These are phyloP conservation scores for Albizia julibrissin DNA, from an alignment of 306 rosid genomes.

Conservation along the genomic window DNA sequence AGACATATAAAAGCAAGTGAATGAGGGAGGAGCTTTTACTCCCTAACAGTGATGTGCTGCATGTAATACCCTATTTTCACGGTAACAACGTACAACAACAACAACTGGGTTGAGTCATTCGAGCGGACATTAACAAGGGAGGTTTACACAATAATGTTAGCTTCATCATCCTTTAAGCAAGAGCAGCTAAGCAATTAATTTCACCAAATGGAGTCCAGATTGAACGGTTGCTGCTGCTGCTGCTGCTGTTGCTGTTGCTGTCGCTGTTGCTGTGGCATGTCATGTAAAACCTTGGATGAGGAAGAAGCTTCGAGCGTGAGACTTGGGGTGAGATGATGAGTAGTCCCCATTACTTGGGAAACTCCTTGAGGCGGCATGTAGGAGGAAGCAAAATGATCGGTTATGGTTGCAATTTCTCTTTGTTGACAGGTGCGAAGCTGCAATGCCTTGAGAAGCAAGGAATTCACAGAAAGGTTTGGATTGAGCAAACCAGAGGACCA, in stretches of 20 bases:
- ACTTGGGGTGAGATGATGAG: conserved; percentile 38
- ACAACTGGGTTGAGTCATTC: background rate
- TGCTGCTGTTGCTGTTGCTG: conserved; percentile 76
- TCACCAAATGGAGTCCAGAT: conserved; percentile 95
- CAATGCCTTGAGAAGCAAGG: conserved; percentile 77
- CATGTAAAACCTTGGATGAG: conserved; percentile 46
- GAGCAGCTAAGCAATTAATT: background rate
- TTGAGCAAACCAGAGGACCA: conserved; percentile 57
- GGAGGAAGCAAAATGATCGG: conserved; percentile 37
- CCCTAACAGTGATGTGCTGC: background rate
- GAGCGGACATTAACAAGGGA: conserved; percentile 14
- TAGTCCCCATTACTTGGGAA: conserved; percentile 47
- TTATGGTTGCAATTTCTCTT: conserved; percentile 31
- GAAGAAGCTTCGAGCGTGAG: conserved; percentile 63
- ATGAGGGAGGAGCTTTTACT: background rate
- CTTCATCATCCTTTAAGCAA: background rate
- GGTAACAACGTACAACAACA: conserved; percentile 7
- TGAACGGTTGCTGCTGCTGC: conserved; percentile 78
- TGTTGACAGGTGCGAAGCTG: conserved; percentile 60
- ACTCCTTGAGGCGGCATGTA: conserved; percentile 43
- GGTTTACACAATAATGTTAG: conserved; percentile 21
- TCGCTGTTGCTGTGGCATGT: conserved; percentile 48
- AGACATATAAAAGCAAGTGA: background rate
- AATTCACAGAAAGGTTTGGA: conserved; percentile 58
- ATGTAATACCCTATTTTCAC: background rate